A percentile compares a stretch with the other conserved stretches of the same genome.
These are phyloP conservation scores for Kwoniella pini DNA, from an alignment of 768 basidiomycete genomes.

Conservation along the genomic window DNA sequence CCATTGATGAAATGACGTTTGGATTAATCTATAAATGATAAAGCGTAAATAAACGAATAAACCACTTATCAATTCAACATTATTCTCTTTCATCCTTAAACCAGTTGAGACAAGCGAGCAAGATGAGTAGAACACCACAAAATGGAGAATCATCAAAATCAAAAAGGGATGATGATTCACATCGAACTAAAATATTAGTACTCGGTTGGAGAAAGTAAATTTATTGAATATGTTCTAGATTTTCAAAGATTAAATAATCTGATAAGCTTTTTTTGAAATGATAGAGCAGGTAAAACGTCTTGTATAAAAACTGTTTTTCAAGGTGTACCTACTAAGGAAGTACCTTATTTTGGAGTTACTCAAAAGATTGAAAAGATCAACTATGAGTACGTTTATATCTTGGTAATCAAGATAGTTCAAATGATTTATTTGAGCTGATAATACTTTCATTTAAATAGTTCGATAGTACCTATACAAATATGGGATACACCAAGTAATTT, in stretches of 20 bases:
- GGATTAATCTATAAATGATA: not conserved
- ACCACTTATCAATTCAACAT: not conserved
- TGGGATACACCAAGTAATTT: conserved; percentile 93
- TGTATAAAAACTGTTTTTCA: conserved; percentile 92
- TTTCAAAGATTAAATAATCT: conserved; percentile 1
- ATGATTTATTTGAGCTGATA: no score
- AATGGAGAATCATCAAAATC: conserved; percentile 38
- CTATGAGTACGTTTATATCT: conserved; percentile 77
- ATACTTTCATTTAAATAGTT: conserved; percentile 59
- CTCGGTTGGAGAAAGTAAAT: conserved; percentile 51
- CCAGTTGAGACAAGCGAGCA: not conserved
- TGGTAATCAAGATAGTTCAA: no score
- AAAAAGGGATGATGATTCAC: conserved; percentile 28
- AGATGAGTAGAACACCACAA: not conserved
- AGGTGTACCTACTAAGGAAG: conserved; percentile 74
- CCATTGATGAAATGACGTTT: not conserved
- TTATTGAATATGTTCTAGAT: not conserved
- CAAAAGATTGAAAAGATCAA: conserved; percentile 70
- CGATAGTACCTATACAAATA: conserved; percentile 86
- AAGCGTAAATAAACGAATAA: not conserved
- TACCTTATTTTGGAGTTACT: conserved; percentile 86
- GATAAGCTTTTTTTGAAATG: not conserved
- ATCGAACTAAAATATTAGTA: conserved; percentile 47
- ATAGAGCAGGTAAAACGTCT: conserved; percentile 87
- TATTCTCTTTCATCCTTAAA: not conserved